Conservation (phyloP, 2,329 filamentous ascomycete genomes). For the Fusarium buxicola region DNA sequence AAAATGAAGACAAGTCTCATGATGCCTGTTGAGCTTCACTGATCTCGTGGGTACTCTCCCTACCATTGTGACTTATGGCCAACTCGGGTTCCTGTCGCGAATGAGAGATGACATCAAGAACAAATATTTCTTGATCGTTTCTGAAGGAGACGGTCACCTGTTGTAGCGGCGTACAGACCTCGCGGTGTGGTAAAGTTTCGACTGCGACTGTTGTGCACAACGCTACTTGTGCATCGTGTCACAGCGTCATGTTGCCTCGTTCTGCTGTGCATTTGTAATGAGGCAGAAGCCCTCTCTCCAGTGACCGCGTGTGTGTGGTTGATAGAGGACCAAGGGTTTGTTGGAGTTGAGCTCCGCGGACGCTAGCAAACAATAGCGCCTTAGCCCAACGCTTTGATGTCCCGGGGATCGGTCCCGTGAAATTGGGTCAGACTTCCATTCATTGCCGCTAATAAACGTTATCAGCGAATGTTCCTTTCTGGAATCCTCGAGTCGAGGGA, state of each 20-base stretch:
- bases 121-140: constrained; percentile 3
- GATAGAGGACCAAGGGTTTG: not conserved
- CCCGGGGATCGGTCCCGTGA: constrained; percentile 31
- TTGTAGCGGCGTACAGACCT: constrained; percentile 1
- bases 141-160: constrained; percentile 1
- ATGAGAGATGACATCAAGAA: constrained; percentile 1
- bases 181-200: not conserved
- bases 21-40: constrained; percentile 21
- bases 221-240: constrained; percentile 7
- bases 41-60: constrained; percentile 22
- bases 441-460: constrained; percentile 3
- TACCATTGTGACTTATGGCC: constrained; percentile 1
- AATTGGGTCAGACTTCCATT: constrained; percentile 24
- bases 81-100: not conserved
- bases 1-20: constrained; percentile 24
- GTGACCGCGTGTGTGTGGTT: not conserved
- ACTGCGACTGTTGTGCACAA: not conserved
- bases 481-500: constrained; percentile 11
- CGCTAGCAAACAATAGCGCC: constrained; percentile 35
- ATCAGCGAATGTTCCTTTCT: constrained; percentile 3
- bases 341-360: constrained; percentile 17
- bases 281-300: not conserved
- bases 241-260: constrained; percentile 19
- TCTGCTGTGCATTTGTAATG: not conserved
- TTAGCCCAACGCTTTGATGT: constrained; percentile 27